These are phyloP conservation scores for Teratosphaeria gauchensis DNA, from an alignment of 2,329 filamentous ascomycete species.

Conservation along the genomic window DNA sequence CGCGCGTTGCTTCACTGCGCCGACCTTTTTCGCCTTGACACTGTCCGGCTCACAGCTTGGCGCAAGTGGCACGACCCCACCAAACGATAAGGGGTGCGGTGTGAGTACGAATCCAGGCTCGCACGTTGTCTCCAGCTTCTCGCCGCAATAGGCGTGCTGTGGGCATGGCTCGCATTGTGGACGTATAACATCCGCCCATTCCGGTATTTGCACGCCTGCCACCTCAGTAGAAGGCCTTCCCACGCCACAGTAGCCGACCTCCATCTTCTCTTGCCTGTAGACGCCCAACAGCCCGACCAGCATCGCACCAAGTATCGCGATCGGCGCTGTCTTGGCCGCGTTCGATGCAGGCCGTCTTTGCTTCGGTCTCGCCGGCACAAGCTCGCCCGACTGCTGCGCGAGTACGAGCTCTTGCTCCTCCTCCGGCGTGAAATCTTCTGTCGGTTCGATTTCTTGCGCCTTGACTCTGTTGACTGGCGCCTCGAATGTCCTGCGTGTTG, in stretches of 20 bases:
- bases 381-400: conserved; percentile 45
- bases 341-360: conserved; percentile 35
- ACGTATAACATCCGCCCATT: conserved; percentile 59
- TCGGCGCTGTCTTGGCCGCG: conserved; percentile 55
- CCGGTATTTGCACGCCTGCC: conserved; percentile 58
- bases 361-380: conserved; percentile 32
- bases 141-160: conserved; percentile 78
- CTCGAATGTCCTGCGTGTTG: conserved; percentile 50
- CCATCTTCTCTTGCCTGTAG: conserved; percentile 93
- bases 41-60: conserved; percentile 93
- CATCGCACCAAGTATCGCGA: conserved; percentile 60
- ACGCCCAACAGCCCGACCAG: conserved; percentile 65
- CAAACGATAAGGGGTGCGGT: conserved; percentile 71
- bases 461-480: conserved; percentile 41
- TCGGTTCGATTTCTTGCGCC: conserved; percentile 50
- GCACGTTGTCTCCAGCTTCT: conserved; percentile 66
- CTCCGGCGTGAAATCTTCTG: conserved; percentile 91
- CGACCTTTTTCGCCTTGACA: conserved; percentile 78
- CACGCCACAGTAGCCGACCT: conserved; percentile 87
- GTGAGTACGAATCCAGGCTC: conserved; percentile 80
- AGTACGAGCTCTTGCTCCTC: conserved; percentile 72
- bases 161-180: conserved; percentile 88
- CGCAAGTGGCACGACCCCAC: conserved; percentile 71
- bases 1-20: conserved; percentile 77
- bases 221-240: conserved; percentile 52